phyloP scores from a whole-genome alignment of 352 stramenopile genomes.

The Phytophthora kernoviae region DNA sequence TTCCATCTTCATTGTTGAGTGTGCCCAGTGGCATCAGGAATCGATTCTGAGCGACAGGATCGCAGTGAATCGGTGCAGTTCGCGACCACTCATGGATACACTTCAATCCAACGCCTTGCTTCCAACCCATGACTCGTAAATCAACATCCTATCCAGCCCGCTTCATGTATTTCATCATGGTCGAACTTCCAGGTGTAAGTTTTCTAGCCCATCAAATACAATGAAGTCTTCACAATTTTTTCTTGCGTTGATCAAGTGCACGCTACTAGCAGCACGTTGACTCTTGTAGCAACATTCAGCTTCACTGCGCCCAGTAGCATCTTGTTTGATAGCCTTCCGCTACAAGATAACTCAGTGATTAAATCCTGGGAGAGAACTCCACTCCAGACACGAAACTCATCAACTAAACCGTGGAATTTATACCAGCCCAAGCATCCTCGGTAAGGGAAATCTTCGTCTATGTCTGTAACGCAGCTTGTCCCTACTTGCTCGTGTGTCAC shows the following conservation, averaged over 20 bases:
- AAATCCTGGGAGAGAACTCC: constrained; percentile 1
- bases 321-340: not conserved
- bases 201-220: not conserved
- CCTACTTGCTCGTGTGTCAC: constrained; percentile 36
- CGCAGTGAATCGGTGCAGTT: too few relatives aligned
- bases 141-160: too few relatives aligned
- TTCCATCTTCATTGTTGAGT: not conserved
- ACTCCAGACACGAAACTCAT: constrained; percentile 40
- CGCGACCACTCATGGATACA: too few relatives aligned
- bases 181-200: too few relatives aligned
- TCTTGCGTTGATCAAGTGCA: constrained; percentile 9
- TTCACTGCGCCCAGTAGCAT: constrained; percentile 7
- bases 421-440: constrained; percentile 29
- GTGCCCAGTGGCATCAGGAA: too few relatives aligned
- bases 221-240: not conserved
- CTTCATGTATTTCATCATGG: too few relatives aligned
- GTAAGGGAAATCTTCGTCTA: not conserved
- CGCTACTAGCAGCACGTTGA: constrained; percentile 6
- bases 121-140: too few relatives aligned
- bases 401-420: constrained; percentile 36
- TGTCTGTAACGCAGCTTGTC: constrained; percentile 33
- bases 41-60: too few relatives aligned
- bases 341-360: constrained; percentile 10
- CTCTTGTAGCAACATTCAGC: not conserved
- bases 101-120: too few relatives aligned